Evolutionary conservation across 257 asterid species (phyloP).

Genomic region (Plantago ovata): DNA sequence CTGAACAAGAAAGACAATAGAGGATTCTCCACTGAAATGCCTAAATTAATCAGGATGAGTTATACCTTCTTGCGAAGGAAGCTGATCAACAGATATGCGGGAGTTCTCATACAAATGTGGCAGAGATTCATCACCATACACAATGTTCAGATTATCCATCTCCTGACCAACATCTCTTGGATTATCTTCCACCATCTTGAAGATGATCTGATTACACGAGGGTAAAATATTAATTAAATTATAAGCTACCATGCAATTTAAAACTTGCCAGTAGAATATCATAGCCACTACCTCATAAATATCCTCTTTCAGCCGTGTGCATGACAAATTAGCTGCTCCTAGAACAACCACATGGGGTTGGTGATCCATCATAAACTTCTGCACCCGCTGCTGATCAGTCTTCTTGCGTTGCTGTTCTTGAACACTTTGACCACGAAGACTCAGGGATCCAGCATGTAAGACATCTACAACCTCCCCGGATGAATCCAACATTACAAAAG

Average conservation of each 20-base stretch:
- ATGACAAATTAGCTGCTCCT: slow-evolving; percentile 92
- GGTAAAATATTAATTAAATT: slow-evolving; percentile 2
- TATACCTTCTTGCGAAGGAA: slow-evolving; percentile 89
- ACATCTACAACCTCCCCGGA: slow-evolving; percentile 93
- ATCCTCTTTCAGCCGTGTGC: slow-evolving; percentile 87
- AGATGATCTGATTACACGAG: slow-evolving; percentile 61
- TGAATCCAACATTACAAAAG: slow-evolving; percentile 96
- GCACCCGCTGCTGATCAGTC: slow-evolving; percentile 93
- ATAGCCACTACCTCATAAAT: slow-evolving; percentile 81
- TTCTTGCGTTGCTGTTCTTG: slow-evolving; percentile 85
- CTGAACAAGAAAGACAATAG: slow-evolving; percentile 22
- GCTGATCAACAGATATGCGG: slow-evolving; percentile 87
- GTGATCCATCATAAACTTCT: slow-evolving; percentile 96
- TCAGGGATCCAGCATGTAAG: slow-evolving; percentile 77
- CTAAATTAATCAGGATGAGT: background rate
- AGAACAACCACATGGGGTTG: slow-evolving; percentile 90
- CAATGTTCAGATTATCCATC: slow-evolving; percentile 88
- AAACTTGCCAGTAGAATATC: background rate
- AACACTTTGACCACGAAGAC: slow-evolving; percentile 81
- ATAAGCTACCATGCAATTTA: background rate
- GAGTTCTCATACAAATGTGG: slow-evolving; percentile 94
- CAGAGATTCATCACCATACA: slow-evolving; percentile 93
- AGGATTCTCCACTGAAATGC: slow-evolving; percentile 5
- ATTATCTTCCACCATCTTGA: slow-evolving; percentile 97
- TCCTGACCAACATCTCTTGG: slow-evolving; percentile 97